A percentile compares a stretch with the other conserved stretches of the same genome.
phyloP scores from a whole-genome alignment of 2,329 filamentous ascomycete species.

The Sclerotinia trifoliorum region DNA sequence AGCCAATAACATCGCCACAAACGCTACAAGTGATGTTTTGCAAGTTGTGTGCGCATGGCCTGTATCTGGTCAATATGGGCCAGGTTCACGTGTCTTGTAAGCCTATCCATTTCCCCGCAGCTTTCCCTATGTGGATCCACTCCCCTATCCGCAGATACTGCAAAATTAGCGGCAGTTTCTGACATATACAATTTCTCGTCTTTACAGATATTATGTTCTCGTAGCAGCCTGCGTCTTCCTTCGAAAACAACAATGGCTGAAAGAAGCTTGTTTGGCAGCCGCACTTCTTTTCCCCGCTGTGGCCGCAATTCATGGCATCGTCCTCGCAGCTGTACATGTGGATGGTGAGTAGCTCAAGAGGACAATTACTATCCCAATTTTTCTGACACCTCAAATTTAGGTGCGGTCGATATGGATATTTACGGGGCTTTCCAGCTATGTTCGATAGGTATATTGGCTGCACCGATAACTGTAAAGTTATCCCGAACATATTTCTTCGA shows the following conservation, averaged over 20 bases:
- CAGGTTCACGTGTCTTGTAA: conserved; percentile 53
- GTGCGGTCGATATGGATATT: conserved; percentile 65
- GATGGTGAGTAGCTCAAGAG: conserved; percentile 47
- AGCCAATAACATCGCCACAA: conserved; percentile 28
- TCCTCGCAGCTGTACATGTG: conserved; percentile 58
- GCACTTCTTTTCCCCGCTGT: conserved; percentile 62
- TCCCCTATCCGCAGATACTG: neutral
- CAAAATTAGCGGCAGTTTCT: neutral
- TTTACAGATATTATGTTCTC: conserved; percentile 59
- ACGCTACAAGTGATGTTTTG: conserved; percentile 35
- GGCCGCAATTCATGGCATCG: conserved; percentile 62
- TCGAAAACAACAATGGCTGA: conserved; percentile 60
- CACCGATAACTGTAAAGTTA: conserved; percentile 59
- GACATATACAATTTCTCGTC: neutral
- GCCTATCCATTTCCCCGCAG: conserved; percentile 30
- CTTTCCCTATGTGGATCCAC: neutral
- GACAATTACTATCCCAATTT: neutral
- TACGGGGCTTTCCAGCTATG: conserved; percentile 68
- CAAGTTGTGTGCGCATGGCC: conserved; percentile 58
- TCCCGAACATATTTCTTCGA: conserved; percentile 62
- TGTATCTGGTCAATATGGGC: conserved; percentile 56
- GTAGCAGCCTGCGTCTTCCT: conserved; percentile 62
- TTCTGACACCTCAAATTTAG: conserved; percentile 40
- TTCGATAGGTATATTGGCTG: conserved; percentile 63
- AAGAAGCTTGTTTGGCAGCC: conserved; percentile 61